Percentiles rank a stretch among this genome's conserved stretches.
Evolutionary conservation across 176 grass and related monocot genomes (phyloP).

Genomic region (Oryza brachyantha): DNA sequence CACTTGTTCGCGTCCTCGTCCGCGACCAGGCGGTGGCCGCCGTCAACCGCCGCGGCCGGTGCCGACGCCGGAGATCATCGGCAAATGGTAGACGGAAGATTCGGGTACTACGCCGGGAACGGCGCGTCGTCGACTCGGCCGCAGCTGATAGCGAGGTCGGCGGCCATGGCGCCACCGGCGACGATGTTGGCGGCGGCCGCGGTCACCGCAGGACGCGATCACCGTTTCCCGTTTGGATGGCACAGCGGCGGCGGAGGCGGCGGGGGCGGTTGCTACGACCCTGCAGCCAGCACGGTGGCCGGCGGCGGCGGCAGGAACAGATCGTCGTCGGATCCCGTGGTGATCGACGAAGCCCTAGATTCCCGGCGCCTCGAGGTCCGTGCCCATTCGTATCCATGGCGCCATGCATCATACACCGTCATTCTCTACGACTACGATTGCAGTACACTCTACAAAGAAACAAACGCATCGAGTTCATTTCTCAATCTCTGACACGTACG

Average conservation of each 20-base stretch:
- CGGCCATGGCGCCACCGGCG: neutral
- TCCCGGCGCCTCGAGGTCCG: slow-evolving; percentile 37
- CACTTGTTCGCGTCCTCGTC: slow-evolving; percentile 25
- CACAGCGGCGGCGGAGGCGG: neutral
- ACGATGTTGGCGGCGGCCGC: neutral
- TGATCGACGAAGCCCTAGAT: slow-evolving; percentile 43
- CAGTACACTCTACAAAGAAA: neutral
- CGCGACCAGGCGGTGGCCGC: slow-evolving; percentile 41
- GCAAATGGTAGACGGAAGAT: slow-evolving; percentile 18
- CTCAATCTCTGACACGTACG: neutral
- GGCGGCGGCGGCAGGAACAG: slow-evolving; percentile 7
- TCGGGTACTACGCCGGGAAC: neutral
- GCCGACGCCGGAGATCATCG: neutral
- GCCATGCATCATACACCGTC: neutral
- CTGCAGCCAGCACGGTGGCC: neutral
- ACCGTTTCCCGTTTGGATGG: slow-evolving; percentile 40
- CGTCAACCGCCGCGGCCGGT: neutral
- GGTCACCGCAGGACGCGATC: slow-evolving; percentile 13
- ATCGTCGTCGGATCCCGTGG: slow-evolving; percentile 34
- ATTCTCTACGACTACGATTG: neutral
- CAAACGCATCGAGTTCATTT: neutral
- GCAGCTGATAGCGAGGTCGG: neutral
- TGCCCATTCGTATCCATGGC: neutral
- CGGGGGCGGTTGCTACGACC: too few relatives aligned
- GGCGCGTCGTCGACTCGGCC: neutral